A percentile compares a stretch with the other conserved stretches of the same genome.
Evolutionary conservation across 2,329 filamentous ascomycete genomes (phyloP).

Genomic region (Westerdykella sp.): DNA sequence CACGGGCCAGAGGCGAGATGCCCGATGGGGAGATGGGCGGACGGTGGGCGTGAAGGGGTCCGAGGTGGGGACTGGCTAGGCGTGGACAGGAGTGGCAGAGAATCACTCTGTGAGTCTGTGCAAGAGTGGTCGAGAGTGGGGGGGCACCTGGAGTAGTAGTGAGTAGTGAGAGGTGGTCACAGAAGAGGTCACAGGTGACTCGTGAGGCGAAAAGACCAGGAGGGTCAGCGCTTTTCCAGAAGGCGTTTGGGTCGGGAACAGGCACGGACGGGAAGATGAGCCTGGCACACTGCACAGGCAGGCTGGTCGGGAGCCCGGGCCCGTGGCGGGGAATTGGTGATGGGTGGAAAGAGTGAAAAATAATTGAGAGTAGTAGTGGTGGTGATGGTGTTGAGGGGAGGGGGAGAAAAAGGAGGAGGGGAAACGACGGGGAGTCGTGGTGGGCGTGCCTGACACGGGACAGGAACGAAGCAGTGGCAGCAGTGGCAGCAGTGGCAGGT

Average conservation of each 20-base stretch:
- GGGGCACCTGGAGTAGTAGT: neutral
- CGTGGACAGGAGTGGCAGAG: too few species aligned
- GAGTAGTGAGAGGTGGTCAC: constrained; percentile 10
- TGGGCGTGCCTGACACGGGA: neutral
- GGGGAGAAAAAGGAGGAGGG: constrained; percentile 2
- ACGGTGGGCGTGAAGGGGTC: neutral
- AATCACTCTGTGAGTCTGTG: too few species aligned
- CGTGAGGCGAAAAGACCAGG: neutral
- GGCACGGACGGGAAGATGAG: neutral
- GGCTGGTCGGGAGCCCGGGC: constrained; percentile 2
- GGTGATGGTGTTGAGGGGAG: neutral
- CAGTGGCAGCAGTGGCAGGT: too few species aligned
- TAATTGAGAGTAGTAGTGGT: too few species aligned
- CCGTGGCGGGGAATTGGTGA: neutral
- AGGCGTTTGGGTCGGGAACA: neutral
- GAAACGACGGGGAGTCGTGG: neutral
- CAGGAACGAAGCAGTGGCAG: neutral
- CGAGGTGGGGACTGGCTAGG: neutral
- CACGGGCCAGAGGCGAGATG: constrained; percentile 11
- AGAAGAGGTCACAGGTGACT: neutral
- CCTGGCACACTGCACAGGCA: too few species aligned
- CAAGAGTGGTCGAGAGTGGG: too few species aligned
- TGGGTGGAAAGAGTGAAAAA: too few species aligned
- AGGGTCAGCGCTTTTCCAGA: neutral
- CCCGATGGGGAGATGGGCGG: neutral